Evolutionary conservation across 2,329 filamentous ascomycete species (phyloP), one percentile per base, ranked within the genome.

Genomic region (Colletotrichum kahawae): DNA sequence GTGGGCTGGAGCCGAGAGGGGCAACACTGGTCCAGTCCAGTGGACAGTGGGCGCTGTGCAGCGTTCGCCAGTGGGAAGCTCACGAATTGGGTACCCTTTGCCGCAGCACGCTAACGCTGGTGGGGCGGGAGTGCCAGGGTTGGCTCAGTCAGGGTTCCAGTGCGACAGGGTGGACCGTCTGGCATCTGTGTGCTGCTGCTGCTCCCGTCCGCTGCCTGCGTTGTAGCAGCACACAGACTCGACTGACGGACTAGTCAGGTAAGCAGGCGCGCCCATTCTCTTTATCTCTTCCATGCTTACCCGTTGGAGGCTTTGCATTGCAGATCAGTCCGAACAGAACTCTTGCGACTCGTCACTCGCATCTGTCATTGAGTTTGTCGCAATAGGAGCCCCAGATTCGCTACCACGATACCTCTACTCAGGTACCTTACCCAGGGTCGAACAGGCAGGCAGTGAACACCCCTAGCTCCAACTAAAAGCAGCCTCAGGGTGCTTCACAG

Each of bases 1-100:
- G 59, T 34, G 59, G 60, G 38, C 62, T 69, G 65, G 64, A 51
- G 64, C 43, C 69, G 63, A 57, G 62, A 75, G 72, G 72, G 72
- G 72, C 72, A 75, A 62, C 62, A 14, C 48, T 33, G 33, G 12
- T 10, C 33, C 29, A 24, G 12, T 10, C 33, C 29, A 24, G 43
- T 51, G 12, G 43, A 24, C 43, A 13, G 43, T 51, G 43, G n/a
- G 43, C 29, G 29, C 67, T 59, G 69, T 59, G 27, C 63, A 33
- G 62, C 62, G 51, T 51, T 70, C 51, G 36, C 60, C 67, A 59
- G 43, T 51, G 34, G 43, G 29, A 36, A 31, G 43, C 38, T 38
- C 14, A 34, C 66, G 33, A 48, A 66, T 66, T 71, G n/a, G 62
- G 68, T 34, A n/a, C 51, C 29, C n/a, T 51, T 36, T 66, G 67